phyloP scores from a whole-genome alignment of 805 yeast genomes.

The Maudiozyma bulderi region DNA sequence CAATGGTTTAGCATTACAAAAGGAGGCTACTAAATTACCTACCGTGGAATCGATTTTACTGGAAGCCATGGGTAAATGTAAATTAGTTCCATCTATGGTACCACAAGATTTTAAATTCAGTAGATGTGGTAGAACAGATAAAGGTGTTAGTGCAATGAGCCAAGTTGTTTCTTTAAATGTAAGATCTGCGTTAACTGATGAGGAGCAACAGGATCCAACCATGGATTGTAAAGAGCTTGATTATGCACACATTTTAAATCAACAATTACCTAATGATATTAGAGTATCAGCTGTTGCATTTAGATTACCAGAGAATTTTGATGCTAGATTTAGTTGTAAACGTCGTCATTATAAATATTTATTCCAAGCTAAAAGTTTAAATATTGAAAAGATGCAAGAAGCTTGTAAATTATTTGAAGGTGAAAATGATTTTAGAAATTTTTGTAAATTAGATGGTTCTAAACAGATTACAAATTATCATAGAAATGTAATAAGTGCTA shows the following conservation, averaged over 20 bases:
- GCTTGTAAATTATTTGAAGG: slow-evolving; percentile 60
- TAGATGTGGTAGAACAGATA: slow-evolving; percentile 90
- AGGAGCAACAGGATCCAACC: slow-evolving; percentile 47
- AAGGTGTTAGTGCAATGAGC: slow-evolving; percentile 94
- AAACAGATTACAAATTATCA: slow-evolving; percentile 77
- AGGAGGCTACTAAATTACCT: slow-evolving; percentile 64
- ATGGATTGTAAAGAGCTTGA: slow-evolving; percentile 65
- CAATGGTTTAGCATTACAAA: slow-evolving; percentile 80
- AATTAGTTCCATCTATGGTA: slow-evolving; percentile 49
- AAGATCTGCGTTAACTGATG: slow-evolving; percentile 55
- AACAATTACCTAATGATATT: slow-evolving; percentile 71
- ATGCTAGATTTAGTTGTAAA: slow-evolving; percentile 88
- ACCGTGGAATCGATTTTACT: slow-evolving; percentile 77
- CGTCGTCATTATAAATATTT: slow-evolving; percentile 79
- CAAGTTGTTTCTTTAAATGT: slow-evolving; percentile 80
- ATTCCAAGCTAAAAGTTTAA: slow-evolving; percentile 49
- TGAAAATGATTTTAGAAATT: slow-evolving; percentile 83
- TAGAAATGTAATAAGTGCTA: slow-evolving; percentile 50
- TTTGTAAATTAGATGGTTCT: slow-evolving; percentile 89
- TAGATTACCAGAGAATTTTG: slow-evolving; percentile 73
- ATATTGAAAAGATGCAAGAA: slow-evolving; percentile 54
- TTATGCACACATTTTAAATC: slow-evolving; percentile 66
- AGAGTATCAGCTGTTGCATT: slow-evolving; percentile 73
- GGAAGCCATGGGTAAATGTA: slow-evolving; percentile 59
- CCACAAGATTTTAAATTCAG: slow-evolving; percentile 64